These are phyloP conservation scores for Pinus taeda DNA, from an alignment of 75 land plant genomes.

Conservation along the genomic window DNA sequence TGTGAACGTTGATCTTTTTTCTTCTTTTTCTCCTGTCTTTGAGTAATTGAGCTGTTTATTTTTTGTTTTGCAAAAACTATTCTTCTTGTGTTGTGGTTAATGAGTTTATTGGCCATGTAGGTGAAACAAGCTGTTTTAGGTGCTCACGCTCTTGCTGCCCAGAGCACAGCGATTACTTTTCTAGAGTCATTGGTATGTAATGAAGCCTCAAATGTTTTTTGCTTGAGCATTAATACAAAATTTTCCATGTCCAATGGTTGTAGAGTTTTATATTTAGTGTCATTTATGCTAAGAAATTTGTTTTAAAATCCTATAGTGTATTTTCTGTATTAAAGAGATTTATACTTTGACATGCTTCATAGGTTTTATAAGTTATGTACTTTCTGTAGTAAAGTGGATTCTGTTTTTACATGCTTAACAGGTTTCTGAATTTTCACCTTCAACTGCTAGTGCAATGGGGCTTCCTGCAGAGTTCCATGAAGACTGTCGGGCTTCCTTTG, in stretches of 20 bases:
- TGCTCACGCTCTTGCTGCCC: conserved; percentile 71
- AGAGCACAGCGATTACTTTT: conserved; percentile 65
- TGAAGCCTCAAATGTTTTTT: not conserved
- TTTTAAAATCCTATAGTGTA: not conserved
- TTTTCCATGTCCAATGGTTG: not conserved
- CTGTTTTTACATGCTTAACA: conserved; percentile 14
- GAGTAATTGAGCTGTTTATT: not conserved
- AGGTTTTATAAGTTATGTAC: not conserved
- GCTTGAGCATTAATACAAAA: not conserved
- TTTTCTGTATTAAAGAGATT: not conserved
- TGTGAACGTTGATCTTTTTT: not conserved
- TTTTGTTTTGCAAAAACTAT: not conserved
- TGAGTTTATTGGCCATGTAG: conserved; percentile 29
- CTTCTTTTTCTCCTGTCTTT: not conserved
- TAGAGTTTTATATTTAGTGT: not conserved
- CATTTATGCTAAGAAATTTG: not conserved
- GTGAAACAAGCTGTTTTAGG: conserved; percentile 73
- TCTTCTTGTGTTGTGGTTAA: not conserved
- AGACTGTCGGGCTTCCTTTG: conserved; percentile 72
- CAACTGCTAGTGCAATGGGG: conserved; percentile 92
- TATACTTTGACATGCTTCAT: not conserved
- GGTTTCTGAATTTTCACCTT: conserved; percentile 96
- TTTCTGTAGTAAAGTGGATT: not conserved
- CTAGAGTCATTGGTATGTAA: conserved; percentile 82
- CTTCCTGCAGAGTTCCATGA: conserved; percentile 94